Conservation (phyloP, 768 basidiomycete species). For the Termitomyces sp. region DNA sequence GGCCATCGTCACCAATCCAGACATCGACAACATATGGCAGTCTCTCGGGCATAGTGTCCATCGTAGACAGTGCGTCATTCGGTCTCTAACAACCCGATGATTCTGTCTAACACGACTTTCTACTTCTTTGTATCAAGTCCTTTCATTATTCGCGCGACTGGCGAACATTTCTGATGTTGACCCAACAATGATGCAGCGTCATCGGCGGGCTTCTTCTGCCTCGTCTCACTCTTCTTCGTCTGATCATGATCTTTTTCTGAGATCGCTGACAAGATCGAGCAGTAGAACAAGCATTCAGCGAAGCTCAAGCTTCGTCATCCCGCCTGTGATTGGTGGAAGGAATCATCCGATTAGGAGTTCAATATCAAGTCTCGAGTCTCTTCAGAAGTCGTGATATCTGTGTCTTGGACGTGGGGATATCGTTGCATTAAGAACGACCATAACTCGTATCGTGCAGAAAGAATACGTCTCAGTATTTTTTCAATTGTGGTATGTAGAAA, state of each 20-base stretch:
- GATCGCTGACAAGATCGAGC: conserved; percentile 38
- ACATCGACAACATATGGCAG: conserved; percentile 37
- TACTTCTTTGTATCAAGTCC: conserved; percentile 35
- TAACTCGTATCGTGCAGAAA: neutral
- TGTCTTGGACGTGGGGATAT: neutral
- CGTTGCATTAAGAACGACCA: neutral
- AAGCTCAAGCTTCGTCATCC: conserved; percentile 27
- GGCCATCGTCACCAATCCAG: conserved; percentile 43
- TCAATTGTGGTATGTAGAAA: too few species aligned
- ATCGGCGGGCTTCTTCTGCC: conserved; percentile 70
- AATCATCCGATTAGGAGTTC: conserved; percentile 12
- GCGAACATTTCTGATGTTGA: conserved; percentile 73
- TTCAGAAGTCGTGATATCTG: conserved; percentile 5
- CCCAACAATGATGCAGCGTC: conserved; percentile 72
- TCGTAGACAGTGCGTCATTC: conserved; percentile 63
- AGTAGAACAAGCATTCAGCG: conserved; percentile 30
- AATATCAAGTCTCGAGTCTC: conserved; percentile 15
- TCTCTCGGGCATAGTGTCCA: conserved; percentile 72
- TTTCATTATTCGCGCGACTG: conserved; percentile 72
- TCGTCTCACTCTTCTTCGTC: conserved; percentile 53
- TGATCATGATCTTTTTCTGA: conserved; percentile 29
- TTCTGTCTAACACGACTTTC: neutral
- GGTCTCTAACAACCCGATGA: neutral
- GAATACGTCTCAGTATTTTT: neutral
- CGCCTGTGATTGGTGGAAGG: conserved; percentile 21